Conservation (phyloP, 192 early-diverging fungal species). For the Obelidium mucronatum region DNA sequence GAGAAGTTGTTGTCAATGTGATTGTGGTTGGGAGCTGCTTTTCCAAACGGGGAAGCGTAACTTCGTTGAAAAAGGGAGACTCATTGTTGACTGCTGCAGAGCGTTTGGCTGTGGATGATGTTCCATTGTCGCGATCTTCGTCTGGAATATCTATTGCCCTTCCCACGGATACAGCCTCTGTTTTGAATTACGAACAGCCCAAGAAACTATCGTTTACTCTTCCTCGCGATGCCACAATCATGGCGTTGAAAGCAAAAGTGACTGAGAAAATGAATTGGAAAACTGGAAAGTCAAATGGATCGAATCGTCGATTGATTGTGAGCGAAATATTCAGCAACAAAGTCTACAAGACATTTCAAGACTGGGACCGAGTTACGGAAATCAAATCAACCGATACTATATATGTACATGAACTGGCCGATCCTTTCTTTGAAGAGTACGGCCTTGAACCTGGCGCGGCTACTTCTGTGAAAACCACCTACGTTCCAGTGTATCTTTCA, state of each 20-base stretch:
- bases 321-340: slow-evolving; percentile 61
- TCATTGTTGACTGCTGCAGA: slow-evolving; percentile 8
- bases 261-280: slow-evolving; percentile 61
- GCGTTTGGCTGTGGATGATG: neutral
- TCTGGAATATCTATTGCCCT: neutral
- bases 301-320: slow-evolving; percentile 42
- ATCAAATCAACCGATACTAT: slow-evolving; percentile 46
- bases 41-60: neutral
- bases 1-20: slow-evolving; percentile 56
- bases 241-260: slow-evolving; percentile 65
- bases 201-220: slow-evolving; percentile 43
- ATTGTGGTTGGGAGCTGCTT: slow-evolving; percentile 22
- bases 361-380: slow-evolving; percentile 53
- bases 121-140: slow-evolving; percentile 1
- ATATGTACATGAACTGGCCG: slow-evolving; percentile 42
- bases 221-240: slow-evolving; percentile 69
- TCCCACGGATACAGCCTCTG: neutral
- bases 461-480: slow-evolving; percentile 6
- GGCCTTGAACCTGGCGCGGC: slow-evolving; percentile 1
- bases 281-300: neutral
- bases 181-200: slow-evolving; percentile 12
- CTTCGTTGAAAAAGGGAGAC: neutral
- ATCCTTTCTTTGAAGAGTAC: slow-evolving; percentile 31
- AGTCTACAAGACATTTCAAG: slow-evolving; percentile 63
- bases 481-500: slow-evolving; percentile 21